Evolutionary conservation across 176 grass and related monocot genomes (phyloP).

Genomic region (Carex scoparia): DNA sequence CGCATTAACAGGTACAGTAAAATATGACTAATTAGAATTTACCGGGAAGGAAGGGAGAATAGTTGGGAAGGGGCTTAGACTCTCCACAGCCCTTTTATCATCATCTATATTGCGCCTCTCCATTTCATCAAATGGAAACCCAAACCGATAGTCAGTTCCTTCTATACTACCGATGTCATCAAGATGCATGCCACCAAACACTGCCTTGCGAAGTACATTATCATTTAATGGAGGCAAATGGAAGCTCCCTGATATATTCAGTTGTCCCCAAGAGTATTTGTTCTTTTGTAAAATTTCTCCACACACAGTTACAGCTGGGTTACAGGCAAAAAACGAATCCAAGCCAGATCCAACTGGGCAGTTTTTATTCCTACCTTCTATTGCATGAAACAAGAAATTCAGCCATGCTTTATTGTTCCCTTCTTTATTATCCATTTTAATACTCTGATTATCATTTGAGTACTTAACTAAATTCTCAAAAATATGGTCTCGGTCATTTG

Average conservation of each 20-base stretch:
- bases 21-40: constrained; percentile 14
- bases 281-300: constrained; percentile 47
- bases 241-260: constrained; percentile 79
- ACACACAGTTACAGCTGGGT: constrained; percentile 59
- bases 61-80: constrained; percentile 66
- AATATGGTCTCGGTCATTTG: constrained; percentile 72
- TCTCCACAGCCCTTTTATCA: constrained; percentile 56
- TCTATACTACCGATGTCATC: constrained; percentile 30
- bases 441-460: constrained; percentile 12
- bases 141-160: constrained; percentile 82
- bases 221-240: constrained; percentile 78
- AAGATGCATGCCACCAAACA: constrained; percentile 47
- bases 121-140: constrained; percentile 58
- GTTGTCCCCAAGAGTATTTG: constrained; percentile 48
- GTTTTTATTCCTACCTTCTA: constrained; percentile 41
- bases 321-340: constrained; percentile 38
- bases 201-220: constrained; percentile 51
- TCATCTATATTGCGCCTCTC: constrained; percentile 46
- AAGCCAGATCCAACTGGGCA: constrained; percentile 29
- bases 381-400: constrained; percentile 57
- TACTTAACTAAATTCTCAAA: constrained; percentile 50
- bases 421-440: constrained; percentile 14
- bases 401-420: constrained; percentile 52
- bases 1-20: neutral
- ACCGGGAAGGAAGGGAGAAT: constrained; percentile 80